Evolutionary conservation across 768 basidiomycete genomes (phyloP), one percentile per base, ranked within the genome.

Genomic region (Arthromyces matolae): DNA sequence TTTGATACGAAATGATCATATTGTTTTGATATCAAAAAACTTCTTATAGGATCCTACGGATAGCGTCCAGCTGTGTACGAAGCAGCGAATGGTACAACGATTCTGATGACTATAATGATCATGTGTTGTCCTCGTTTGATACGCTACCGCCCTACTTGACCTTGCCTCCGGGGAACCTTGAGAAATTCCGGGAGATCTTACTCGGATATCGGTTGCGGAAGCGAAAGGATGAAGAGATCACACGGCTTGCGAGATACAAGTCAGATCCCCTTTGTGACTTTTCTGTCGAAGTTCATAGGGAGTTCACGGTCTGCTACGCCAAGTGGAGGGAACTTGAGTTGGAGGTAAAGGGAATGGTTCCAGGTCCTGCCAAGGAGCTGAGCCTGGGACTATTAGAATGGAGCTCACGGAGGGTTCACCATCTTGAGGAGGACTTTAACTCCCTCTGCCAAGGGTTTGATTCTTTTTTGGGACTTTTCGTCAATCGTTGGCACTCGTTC

Each of bases 71-170:
- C n/a, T n/a, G n/a, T n/a, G n/a, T n/a, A n/a, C 19, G 4, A 7
- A 45, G 43, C 39, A 18, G 24, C 19, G 44, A 51, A 13, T 37
- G 36, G 31, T 33, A 45, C 12, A 14, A 37, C 6, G 49, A 44
- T 24, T 36, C 32, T 14, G 44, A 51, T n/a, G 28, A 18, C 12
- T 16, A 28, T 27, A 24, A 51, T 27, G 9, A 10, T 16, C n/a
- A n/a, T n/a, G 29, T 27, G 18, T 44, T 50, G 14, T 29, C 19
- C 10, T 14, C 18, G 5, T 50, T 36, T 36, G 37, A 45, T 27
- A 12, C 23, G 23, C 43, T 20, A 13, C 49, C 43, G 6, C 49
- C 49, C 10, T 47, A 47, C 18, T 10, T 27, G 4, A 9, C 7
- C 8, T 13, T 29, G 16, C 34, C 32, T 36, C 4, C 18, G 2